Base-by-base conservation (phyloP, 2,329 filamentous ascomycete genomes). In the Hawksworthiomyces lignivorus region DNA sequence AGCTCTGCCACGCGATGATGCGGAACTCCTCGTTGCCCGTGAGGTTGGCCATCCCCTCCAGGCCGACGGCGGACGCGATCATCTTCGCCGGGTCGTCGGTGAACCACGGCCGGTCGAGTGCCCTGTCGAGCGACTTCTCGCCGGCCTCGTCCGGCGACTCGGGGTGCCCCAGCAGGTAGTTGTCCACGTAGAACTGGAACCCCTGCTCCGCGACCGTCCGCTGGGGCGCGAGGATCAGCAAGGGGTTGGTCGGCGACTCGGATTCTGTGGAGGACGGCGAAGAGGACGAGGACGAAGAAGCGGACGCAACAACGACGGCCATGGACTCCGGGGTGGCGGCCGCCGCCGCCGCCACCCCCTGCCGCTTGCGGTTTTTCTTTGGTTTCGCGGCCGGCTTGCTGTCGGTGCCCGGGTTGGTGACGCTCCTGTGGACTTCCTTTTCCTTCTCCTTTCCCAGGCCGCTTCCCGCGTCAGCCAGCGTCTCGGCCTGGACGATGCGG, bases 21-120 rank as follows among this genome's bases (percentile, higher is more conserved):
- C 64, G 64, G 54, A 78, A 55, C 22, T 63, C 59, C 15, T 58
- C 56, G 34, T 75, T 66, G 17, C 65, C 65, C 21, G 61, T 64
- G 15, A 77, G 56, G 43, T 79, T 78, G 4, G 73, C 70, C 45
- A 81, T 54, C 45, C 72, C 73, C 0, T 76, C 75, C 36, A 78
- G 63, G 2, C 77, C 77, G 15, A 80, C 67, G 12, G 77, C 75
- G 8, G 69, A 58, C 60, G 80, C 73, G 34, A 73, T 66, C 26
- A 70, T 66, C 21, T 63, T 64, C 7, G 69, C 57, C 11, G 61
- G 57, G 3, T 61, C 60, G 10, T 62, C 51, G 55, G 63, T 59
- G 31, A 68, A 45, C 63, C 64, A 62, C 2, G 46, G 34, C 10
- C 20, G 34, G 11, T 48, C 30, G 4, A 21, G 12, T 7, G 46